Evolutionary conservation across 2,329 filamentous ascomycete genomes (phyloP).

Genomic region (Chaetomium globosum): DNA sequence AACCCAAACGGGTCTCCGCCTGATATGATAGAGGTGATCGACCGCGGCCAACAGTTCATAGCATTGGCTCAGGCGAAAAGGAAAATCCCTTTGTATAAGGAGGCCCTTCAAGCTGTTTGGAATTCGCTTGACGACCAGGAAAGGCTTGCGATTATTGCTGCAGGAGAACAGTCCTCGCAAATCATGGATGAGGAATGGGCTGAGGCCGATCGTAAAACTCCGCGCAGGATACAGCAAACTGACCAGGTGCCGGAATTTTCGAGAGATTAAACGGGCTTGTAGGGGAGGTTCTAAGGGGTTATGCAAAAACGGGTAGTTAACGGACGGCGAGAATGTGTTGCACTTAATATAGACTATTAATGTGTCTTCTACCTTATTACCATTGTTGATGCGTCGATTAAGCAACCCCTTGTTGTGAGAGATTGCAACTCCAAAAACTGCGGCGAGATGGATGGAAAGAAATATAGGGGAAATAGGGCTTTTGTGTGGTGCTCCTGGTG

Average conservation of each 20-base stretch:
- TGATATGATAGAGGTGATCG: slow-evolving; percentile 19
- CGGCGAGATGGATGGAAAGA: too few relatives aligned
- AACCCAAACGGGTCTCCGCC: slow-evolving; percentile 19
- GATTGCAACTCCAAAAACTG: too few relatives aligned
- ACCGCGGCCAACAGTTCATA: slow-evolving; percentile 5
- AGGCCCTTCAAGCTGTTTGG: slow-evolving; percentile 22
- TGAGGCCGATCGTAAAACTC: slow-evolving; percentile 20
- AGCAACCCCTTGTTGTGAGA: too few relatives aligned
- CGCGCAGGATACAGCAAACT: slow-evolving; percentile 15
- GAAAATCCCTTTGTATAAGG: slow-evolving; percentile 2
- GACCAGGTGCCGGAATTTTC: slow-evolving; percentile 13
- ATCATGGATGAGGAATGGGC: slow-evolving; percentile 21
- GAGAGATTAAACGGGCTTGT: slow-evolving; percentile 13
- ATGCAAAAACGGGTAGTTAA: too few relatives aligned
- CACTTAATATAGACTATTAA: too few relatives aligned
- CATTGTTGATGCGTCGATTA: too few relatives aligned
- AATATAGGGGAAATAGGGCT: too few relatives aligned
- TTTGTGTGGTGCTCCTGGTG: too few relatives aligned
- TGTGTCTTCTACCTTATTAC: too few relatives aligned
- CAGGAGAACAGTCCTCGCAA: slow-evolving; percentile 3
- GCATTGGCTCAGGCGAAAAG: too few relatives aligned
- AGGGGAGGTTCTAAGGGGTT: too few relatives aligned
- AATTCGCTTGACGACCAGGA: slow-evolving; percentile 24
- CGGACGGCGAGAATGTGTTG: too few relatives aligned
- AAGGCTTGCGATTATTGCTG: slow-evolving; percentile 24